Conservation (phyloP, 495 filamentous ascomycete species). For the Clohesyomyces aquaticus region DNA sequence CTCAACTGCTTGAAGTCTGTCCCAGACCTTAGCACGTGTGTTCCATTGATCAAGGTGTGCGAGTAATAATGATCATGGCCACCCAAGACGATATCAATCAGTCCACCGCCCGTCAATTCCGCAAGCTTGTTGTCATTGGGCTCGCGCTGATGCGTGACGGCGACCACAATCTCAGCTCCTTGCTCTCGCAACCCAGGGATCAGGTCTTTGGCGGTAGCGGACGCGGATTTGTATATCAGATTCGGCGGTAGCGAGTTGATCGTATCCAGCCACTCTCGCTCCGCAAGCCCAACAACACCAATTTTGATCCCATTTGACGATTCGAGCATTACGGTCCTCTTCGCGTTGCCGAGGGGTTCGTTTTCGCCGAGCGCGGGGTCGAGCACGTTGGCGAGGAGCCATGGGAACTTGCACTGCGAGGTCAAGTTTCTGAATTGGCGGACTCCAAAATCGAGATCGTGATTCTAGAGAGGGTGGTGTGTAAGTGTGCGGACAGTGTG, state of each 20-base stretch:
- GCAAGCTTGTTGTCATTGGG: conserved; percentile 79
- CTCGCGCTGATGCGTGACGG: conserved; percentile 82
- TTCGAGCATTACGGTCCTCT: conserved; percentile 71
- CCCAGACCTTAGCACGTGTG: conserved; percentile 79
- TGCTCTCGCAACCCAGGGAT: conserved; percentile 70
- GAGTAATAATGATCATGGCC: conserved; percentile 90
- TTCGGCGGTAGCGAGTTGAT: conserved; percentile 83
- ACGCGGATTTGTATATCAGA: conserved; percentile 78
- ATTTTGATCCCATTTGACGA: conserved; percentile 83
- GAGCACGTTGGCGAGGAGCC: conserved; percentile 83
- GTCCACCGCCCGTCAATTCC: conserved; percentile 62
- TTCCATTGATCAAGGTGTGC: conserved; percentile 73
- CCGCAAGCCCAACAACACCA: conserved; percentile 81
- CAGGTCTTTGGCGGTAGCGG: conserved; percentile 68
- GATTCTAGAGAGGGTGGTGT: conserved; percentile 58
- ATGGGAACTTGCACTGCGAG: conserved; percentile 78
- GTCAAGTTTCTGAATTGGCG: conserved; percentile 73
- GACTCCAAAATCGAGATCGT: conserved; percentile 94
- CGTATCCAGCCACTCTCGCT: conserved; percentile 80
- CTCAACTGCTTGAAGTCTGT: conserved; percentile 89
- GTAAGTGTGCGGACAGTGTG: too few relatives aligned
- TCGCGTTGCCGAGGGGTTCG: conserved; percentile 69
- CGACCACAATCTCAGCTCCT: conserved; percentile 80
- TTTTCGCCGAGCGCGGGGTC: conserved; percentile 74
- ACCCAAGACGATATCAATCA: conserved; percentile 82